Base-by-base conservation (phyloP, 371 early-diverging fungal species). In the Chytridium lagenaria region DNA sequence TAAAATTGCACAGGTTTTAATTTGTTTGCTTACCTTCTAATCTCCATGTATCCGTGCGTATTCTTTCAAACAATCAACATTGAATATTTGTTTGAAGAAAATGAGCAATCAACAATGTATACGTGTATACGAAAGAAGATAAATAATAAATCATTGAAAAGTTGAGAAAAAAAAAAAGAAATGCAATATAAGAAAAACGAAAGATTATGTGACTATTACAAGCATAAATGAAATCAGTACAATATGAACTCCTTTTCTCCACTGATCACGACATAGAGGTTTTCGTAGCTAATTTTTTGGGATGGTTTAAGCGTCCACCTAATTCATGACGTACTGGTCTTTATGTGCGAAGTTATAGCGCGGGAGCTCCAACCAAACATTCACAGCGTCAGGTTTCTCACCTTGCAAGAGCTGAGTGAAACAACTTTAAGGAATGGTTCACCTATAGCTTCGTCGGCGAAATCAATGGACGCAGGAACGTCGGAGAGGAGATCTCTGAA, bases 301-400 rank as follows among this genome's bases (percentile, higher is more conserved):
- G 10, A 10, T 38, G 16, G 23, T 12, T 44, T 19, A 44, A 44
- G 44, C 44, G 44, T 19, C 19, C 44, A 12, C 19, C 19, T 7
- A 19, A 44, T 7, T 12, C 7, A 44, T 12, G 19, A 44, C 44
- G 7, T 28, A 67, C 55, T 89, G 92, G 75, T 92, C 92, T 69
- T 91, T 93, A 77, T 93, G 93, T n/a, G 89, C 68, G 91, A 89
- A 0, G 93, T 92, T 0, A 80, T 79, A 30, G 92, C 87, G 34
- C 83, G 74, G 16, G 81, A 80, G 55, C 82, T 1, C 93, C 93
- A 72, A 91, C 93, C 93, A 93, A 61, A 93, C 87, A 77, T 93
- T 93, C 66, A 91, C 88, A 1, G 93, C 93, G 70, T 93, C 93
- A 0, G 92, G 92, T 23, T 67, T 36, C 67, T 84, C 81, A 0